Evolutionary conservation across 1,139 yeast genomes (phyloP), one percentile per base, ranked within the genome.

Genomic region (Kurtzmaniella quercitrusa): DNA sequence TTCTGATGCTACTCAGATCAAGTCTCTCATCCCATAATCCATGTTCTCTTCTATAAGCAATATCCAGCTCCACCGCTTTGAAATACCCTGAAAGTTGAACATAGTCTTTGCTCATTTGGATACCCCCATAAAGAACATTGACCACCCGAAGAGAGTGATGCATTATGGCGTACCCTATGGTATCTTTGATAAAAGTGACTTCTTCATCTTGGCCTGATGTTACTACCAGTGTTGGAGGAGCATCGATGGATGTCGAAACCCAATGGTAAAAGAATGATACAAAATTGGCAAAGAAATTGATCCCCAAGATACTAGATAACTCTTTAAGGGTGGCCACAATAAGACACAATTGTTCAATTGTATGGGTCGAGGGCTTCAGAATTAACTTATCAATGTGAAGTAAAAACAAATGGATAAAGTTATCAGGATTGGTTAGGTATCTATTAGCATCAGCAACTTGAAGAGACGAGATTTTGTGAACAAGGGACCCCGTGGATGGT

Each of bases 211-310:
- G 18, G 6, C 10, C 25, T 6, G 27, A 29, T 5, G n/a, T n/a
- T n/a, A 3, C 23, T 19, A 6, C 16, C 39, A 21, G 29, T 6
- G n/a, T n/a, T n/a, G 14, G n/a, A 6, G 37, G 43, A 16, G 48
- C 47, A 21, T 46, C 49, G 18, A 48, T 41, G 17, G 52, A 45
- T 12, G 60, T 56, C 38, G 66, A 46, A 40, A 41, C 27, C 81
- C 82, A 77, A 48, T 69, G 70, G 49, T 66, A 68, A 51, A 75
- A 73, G 51, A 68, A 75, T 5, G 81, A 77, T 8, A 77, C 50
- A 42, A 69, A 74, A 51, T 75, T 75, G 47, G 61, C 63, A 14
- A 73, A 52, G 34, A 76, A 71, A 49, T 77, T 77, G 43, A 75
- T 56, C 1, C 82, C 82, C 46, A 70, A 67, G 25, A 62, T 62